These are phyloP conservation scores for Suillus tomentosus DNA, from an alignment of 768 basidiomycete species.

Conservation along the genomic window DNA sequence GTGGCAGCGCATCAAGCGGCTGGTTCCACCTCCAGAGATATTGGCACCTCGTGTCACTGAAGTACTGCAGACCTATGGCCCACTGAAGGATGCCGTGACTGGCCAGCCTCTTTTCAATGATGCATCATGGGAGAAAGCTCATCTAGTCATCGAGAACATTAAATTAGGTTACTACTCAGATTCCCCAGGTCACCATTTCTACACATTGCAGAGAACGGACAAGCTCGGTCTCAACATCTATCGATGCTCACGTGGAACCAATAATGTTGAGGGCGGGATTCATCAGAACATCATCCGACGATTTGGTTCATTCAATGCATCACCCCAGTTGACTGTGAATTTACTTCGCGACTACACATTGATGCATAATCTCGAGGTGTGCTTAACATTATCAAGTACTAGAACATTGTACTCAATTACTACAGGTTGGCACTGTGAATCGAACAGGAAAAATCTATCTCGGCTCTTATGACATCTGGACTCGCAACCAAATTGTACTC, in stretches of 20 bases:
- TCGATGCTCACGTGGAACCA: slow-evolving; percentile 30
- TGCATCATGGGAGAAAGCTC: no score
- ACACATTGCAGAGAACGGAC: slow-evolving; percentile 17
- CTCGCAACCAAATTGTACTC: slow-evolving; percentile 19
- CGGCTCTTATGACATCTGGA: slow-evolving; percentile 28
- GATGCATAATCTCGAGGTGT: slow-evolving; percentile 30
- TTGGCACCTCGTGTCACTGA: no score
- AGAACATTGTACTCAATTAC: no score
- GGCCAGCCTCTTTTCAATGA: no score
- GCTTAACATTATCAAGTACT: no score
- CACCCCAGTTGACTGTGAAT: slow-evolving; percentile 24
- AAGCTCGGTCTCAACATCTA: slow-evolving; percentile 22
- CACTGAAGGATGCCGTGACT: no score
- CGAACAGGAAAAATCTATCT: slow-evolving; percentile 23
- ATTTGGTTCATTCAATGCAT: slow-evolving; percentile 21
- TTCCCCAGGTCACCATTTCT: slow-evolving; percentile 32
- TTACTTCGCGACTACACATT: slow-evolving; percentile 26
- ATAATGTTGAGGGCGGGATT: slow-evolving; percentile 37
- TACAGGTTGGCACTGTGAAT: slow-evolving; percentile 27
- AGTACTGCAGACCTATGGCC: no score
- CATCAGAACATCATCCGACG: slow-evolving; percentile 30
- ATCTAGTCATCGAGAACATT: no score
- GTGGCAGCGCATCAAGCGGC: slow-evolving; percentile 25
- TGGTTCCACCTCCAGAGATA: slow-evolving; percentile 35
- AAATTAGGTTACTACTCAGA: slow-evolving; percentile 32